A percentile compares a stretch with the other conserved stretches of the same genome.
Evolutionary conservation across 148 eudicot species (phyloP).

Genomic region (Vaccinium macrocarpon): DNA sequence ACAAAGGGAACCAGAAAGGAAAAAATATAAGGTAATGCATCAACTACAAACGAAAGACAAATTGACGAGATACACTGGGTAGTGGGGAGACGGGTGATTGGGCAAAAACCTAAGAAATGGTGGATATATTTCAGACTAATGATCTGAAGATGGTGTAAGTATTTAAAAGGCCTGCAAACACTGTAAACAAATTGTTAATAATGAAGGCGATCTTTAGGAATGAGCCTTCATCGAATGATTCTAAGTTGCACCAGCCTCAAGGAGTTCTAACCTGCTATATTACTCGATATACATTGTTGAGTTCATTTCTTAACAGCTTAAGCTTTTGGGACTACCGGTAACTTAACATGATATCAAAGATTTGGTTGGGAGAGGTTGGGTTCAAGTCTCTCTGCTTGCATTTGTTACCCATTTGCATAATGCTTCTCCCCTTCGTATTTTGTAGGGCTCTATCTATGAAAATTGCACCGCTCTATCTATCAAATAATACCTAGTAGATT

Average conservation of each 20-base stretch:
- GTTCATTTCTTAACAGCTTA: no score
- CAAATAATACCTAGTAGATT: not conserved
- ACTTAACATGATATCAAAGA: no score
- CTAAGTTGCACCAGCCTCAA: not conserved
- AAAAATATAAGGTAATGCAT: not conserved
- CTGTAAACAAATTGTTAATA: not conserved
- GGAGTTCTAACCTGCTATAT: not conserved
- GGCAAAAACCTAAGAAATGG: not conserved
- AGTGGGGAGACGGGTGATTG: not conserved
- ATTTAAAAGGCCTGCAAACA: not conserved
- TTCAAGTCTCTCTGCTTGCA: no score
- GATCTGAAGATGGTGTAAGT: not conserved
- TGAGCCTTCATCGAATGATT: not conserved
- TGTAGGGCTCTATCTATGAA: no score
- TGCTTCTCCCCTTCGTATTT: no score
- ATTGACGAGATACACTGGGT: not conserved
- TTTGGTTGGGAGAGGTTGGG: no score
- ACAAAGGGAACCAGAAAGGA: not conserved
- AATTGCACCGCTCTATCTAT: not conserved
- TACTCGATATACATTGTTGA: no score
- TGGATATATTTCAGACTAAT: conserved; percentile 1
- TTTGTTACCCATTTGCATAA: no score
- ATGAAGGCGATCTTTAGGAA: not conserved
- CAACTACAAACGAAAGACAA: not conserved
- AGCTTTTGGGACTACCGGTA: no score